Evolutionary conservation across 306 rosid genomes (phyloP).

Genomic region (Cucumis melo): DNA sequence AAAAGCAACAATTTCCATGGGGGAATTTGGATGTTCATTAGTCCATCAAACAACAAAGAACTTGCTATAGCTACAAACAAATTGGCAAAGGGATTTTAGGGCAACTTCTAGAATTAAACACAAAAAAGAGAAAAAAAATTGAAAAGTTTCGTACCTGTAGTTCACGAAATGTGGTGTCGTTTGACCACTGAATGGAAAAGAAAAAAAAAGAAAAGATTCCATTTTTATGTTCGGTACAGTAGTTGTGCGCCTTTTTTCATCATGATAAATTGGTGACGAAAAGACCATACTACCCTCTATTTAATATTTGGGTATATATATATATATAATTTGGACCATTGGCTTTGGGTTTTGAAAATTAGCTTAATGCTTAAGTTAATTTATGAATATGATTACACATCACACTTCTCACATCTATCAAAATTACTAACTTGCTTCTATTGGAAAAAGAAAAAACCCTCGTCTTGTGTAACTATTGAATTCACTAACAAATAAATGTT

Average conservation of each 20-base stretch:
- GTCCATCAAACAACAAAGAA: neutral
- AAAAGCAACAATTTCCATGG: neutral
- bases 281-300: conserved; percentile 8
- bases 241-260: neutral
- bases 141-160: neutral
- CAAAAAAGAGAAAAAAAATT: neutral
- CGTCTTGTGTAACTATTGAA: no score
- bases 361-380: neutral
- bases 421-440: no score
- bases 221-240: conserved; percentile 6
- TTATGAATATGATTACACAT: neutral
- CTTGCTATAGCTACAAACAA: neutral
- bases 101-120: neutral
- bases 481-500: no score
- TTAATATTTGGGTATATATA: no score
- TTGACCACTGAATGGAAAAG: neutral
- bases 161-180: neutral
- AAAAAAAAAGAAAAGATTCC: neutral
- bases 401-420: no score
- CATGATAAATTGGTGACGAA: neutral
- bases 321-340: no score
- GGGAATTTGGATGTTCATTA: neutral
- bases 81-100: neutral
- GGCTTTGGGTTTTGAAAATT: neutral
- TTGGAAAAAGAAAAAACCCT: no score